Conservation (phyloP, 1,284 basidiomycete genomes). For the Microbotryum scabiosae region DNA sequence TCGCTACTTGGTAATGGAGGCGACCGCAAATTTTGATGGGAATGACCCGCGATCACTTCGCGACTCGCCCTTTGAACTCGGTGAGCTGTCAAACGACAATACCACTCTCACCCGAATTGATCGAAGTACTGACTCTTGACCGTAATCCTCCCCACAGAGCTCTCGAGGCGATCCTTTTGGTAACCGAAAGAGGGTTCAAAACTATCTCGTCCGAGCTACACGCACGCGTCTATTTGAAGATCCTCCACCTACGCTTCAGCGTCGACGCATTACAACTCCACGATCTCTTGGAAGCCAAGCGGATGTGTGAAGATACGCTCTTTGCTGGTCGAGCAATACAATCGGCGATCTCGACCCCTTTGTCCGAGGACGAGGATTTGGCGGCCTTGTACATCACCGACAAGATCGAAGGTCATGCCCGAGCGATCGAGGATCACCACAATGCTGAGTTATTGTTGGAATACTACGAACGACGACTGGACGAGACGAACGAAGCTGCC, state of each 20-base stretch:
- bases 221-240: constrained; percentile 13
- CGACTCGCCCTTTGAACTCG: constrained; percentile 17
- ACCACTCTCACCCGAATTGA: not conserved
- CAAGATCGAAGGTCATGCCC: not conserved
- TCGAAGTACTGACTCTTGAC: not conserved
- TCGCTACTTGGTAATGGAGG: constrained; percentile 13
- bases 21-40: not conserved
- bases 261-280: constrained; percentile 19
- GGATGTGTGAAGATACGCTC: constrained; percentile 20
- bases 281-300: constrained; percentile 23
- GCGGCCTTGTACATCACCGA: constrained; percentile 23
- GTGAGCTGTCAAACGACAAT: not conserved
- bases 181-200: constrained; percentile 21
- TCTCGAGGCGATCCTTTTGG: constrained; percentile 21
- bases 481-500: constrained; percentile 23
- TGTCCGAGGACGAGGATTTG: constrained; percentile 26
- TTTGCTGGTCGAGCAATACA: constrained; percentile 19
- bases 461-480: constrained; percentile 27
- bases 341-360: constrained; percentile 9
- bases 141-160: constrained; percentile 4
- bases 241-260: constrained; percentile 15
- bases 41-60: not conserved
- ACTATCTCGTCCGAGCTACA: constrained; percentile 15
- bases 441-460: constrained; percentile 22
- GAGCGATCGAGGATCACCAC: constrained; percentile 13